Evolutionary conservation across 352 stramenopile genomes (phyloP).

Genomic region (Pythium volutum): DNA sequence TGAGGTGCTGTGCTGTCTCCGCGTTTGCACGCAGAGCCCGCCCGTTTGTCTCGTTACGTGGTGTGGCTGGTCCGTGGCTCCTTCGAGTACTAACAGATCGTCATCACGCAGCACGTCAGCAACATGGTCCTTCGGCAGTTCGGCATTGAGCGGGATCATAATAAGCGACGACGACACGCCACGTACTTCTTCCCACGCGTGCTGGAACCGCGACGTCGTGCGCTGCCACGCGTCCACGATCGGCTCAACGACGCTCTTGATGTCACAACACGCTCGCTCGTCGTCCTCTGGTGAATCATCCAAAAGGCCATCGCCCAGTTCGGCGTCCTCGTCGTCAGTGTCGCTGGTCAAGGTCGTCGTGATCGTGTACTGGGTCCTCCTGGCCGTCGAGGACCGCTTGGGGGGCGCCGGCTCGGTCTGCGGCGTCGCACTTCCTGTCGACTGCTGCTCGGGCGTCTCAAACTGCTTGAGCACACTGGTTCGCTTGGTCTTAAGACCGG

Average conservation of each 20-base stretch:
- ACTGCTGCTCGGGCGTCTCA: slow-evolving; percentile 20
- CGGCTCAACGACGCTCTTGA: slow-evolving; percentile 22
- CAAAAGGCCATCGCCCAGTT: slow-evolving; percentile 9
- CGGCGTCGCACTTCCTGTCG: slow-evolving; percentile 15
- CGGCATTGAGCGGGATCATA: slow-evolving; percentile 16
- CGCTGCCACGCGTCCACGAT: slow-evolving; percentile 24
- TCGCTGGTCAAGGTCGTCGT: slow-evolving; percentile 13
- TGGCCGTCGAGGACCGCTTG: slow-evolving; percentile 8
- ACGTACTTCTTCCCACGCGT: slow-evolving; percentile 35
- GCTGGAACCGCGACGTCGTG: slow-evolving; percentile 23
- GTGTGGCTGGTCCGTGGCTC: slow-evolving; percentile 1
- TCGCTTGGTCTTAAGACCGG: slow-evolving; percentile 18
- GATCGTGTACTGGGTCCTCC: slow-evolving; percentile 11
- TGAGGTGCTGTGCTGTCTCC: slow-evolving; percentile 7
- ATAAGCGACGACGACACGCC: slow-evolving; percentile 25
- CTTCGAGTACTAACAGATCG: slow-evolving; percentile 25
- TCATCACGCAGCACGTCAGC: slow-evolving; percentile 24
- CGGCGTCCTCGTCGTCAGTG: slow-evolving; percentile 15
- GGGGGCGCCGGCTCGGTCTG: slow-evolving; percentile 19
- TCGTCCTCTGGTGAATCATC: slow-evolving; percentile 20
- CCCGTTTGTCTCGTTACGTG: slow-evolving; percentile 8
- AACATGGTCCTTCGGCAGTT: slow-evolving; percentile 14
- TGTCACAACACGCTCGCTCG: slow-evolving; percentile 19
- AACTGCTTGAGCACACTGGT: slow-evolving; percentile 25
- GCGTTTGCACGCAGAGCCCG: slow-evolving; percentile 14